Conservation (phyloP, 148 eudicot species). For the Cornus florida region DNA sequence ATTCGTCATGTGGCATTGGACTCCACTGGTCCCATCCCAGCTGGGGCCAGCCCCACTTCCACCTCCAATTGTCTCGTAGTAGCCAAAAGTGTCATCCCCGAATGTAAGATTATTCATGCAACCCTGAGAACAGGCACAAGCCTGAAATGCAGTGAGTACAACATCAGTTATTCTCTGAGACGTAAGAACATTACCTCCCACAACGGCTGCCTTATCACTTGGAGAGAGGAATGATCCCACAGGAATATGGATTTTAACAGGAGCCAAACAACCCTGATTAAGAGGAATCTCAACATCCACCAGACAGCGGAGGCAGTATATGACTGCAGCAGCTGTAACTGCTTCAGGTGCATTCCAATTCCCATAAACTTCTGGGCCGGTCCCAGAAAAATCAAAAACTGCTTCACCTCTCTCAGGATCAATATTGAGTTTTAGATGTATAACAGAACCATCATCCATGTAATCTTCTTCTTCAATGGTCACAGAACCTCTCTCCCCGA, state of each 20-base stretch:
- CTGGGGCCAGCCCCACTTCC: constrained; percentile 94
- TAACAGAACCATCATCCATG: constrained; percentile 94
- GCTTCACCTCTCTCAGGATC: constrained; percentile 80
- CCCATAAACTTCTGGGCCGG: constrained; percentile 95
- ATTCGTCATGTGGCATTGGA: constrained; percentile 98
- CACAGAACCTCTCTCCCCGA: constrained; percentile 29
- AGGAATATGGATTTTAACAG: constrained; percentile 80
- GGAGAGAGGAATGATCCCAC: constrained; percentile 90
- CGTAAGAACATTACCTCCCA: constrained; percentile 96
- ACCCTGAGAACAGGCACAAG: constrained; percentile 98
- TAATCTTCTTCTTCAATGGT: constrained; percentile 91
- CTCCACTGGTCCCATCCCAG: constrained; percentile 94
- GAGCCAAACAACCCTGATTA: constrained; percentile 95
- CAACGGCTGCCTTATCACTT: constrained; percentile 95
- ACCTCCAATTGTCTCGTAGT: constrained; percentile 95
- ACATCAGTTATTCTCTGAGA: constrained; percentile 97
- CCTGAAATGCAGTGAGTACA: constrained; percentile 89
- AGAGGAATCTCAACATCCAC: constrained; percentile 93
- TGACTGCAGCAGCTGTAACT: constrained; percentile 90
- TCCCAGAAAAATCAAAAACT: constrained; percentile 75
- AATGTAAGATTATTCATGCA: constrained; percentile 98
- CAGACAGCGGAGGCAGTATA: constrained; percentile 89
- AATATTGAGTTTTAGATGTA: constrained; percentile 78
- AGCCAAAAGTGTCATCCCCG: constrained; percentile 88
- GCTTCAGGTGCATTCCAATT: constrained; percentile 99